phyloP scores from a whole-genome alignment of 2,329 filamentous ascomycete genomes.

The Aspergillus sp. region DNA sequence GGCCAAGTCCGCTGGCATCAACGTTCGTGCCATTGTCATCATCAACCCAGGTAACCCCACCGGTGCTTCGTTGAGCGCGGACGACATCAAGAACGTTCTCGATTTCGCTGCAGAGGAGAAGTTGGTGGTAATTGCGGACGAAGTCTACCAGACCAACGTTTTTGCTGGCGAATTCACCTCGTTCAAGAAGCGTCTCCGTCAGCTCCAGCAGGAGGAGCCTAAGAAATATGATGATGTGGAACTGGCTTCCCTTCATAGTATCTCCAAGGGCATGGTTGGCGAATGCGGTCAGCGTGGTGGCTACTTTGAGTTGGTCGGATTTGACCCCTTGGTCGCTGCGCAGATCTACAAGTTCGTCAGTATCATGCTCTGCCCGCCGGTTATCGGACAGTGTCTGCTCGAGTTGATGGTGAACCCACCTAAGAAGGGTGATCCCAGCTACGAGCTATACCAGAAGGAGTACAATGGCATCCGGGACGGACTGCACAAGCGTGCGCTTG shows the following conservation, averaged over 20 bases:
- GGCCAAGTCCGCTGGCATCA: constrained; percentile 68
- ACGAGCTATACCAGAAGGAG: constrained; percentile 75
- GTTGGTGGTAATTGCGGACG: constrained; percentile 86
- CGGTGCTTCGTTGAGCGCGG: constrained; percentile 71
- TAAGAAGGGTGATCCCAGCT: constrained; percentile 71
- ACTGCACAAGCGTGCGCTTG: constrained; percentile 70
- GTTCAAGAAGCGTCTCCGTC: constrained; percentile 82
- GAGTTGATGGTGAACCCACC: constrained; percentile 98
- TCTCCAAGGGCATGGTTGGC: constrained; percentile 98
- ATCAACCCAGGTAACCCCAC: constrained; percentile 99
- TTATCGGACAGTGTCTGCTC: constrained; percentile 91
- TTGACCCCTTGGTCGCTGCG: constrained; percentile 74
- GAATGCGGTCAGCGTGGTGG: constrained; percentile 97
- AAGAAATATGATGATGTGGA: constrained; percentile 79
- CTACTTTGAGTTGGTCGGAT: constrained; percentile 93
- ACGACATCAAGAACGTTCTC: constrained; percentile 77
- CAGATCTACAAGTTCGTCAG: constrained; percentile 99
- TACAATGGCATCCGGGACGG: constrained; percentile 76
- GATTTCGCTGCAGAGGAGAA: constrained; percentile 78
- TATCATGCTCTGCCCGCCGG: constrained; percentile 92
- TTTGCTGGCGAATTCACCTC: constrained; percentile 91
- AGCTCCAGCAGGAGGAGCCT: constrained; percentile 66
- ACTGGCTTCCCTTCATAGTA: constrained; percentile 83
- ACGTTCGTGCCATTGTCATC: constrained; percentile 87
- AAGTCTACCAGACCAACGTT: constrained; percentile 99